phyloP scores from a whole-genome alignment of 164 flowering plant species.

The Berberis vulgaris region DNA sequence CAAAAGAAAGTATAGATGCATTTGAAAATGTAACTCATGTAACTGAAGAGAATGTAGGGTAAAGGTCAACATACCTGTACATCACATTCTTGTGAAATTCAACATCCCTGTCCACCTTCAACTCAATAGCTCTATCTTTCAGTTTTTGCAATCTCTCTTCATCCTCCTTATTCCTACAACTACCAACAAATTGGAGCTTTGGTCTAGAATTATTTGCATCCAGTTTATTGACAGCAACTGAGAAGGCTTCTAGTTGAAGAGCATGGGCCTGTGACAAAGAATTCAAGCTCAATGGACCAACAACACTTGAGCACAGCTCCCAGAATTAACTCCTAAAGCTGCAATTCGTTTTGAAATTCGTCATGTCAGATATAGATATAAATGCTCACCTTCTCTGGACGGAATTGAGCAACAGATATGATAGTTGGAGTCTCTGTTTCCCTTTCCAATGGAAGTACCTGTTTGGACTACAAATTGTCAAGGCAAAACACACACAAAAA shows the following conservation, averaged over 20 bases:
- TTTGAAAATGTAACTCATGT: background rate
- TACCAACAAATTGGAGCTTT: conserved; percentile 88
- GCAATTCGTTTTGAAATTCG: conserved; percentile 12
- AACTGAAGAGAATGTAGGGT: background rate
- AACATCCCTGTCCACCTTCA: conserved; percentile 55
- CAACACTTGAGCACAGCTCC: background rate
- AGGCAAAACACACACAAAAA: background rate
- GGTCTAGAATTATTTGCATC: conserved; percentile 52
- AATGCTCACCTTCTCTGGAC: conserved; percentile 90
- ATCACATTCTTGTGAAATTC: conserved; percentile 74
- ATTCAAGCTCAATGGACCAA: conserved; percentile 7
- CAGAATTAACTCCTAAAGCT: background rate
- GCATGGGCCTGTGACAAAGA: conserved; percentile 54
- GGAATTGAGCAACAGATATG: conserved; percentile 93
- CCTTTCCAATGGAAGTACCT: conserved; percentile 82
- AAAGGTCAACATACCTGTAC: conserved; percentile 50
- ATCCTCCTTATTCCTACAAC: conserved; percentile 83
- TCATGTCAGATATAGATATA: conserved; percentile 1
- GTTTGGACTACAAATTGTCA: conserved; percentile 10
- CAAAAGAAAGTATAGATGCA: background rate
- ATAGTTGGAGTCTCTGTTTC: conserved; percentile 29
- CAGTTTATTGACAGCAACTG: conserved; percentile 49
- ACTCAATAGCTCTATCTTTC: conserved; percentile 52
- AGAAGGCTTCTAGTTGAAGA: conserved; percentile 91
- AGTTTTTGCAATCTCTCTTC: conserved; percentile 67